These are phyloP conservation scores for Periconia sp. DNA, from an alignment of 2,329 filamentous ascomycete genomes.

Conservation along the genomic window DNA sequence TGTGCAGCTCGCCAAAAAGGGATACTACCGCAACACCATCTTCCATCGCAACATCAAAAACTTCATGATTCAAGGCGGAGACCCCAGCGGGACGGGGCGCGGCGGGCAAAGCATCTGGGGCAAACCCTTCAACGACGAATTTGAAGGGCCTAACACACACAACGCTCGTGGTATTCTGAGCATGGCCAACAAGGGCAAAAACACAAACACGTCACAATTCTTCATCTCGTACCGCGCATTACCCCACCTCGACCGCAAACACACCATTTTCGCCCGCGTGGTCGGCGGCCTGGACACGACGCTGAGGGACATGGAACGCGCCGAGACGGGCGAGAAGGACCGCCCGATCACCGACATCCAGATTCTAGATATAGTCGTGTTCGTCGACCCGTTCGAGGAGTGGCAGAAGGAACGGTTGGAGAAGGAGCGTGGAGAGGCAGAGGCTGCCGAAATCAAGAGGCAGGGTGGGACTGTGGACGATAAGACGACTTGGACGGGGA, in stretches of 20 bases:
- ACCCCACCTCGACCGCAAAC: constrained; percentile 88
- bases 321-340: constrained; percentile 72
- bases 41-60: constrained; percentile 95
- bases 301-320: constrained; percentile 74
- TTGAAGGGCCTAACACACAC: constrained; percentile 87
- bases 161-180: constrained; percentile 76
- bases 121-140: constrained; percentile 91
- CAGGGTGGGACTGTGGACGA: constrained; percentile 82
- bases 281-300: constrained; percentile 74
- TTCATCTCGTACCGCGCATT: constrained; percentile 88
- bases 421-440: constrained; percentile 62
- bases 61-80: constrained; percentile 98
- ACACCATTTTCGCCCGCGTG: constrained; percentile 92
- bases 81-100: constrained; percentile 87
- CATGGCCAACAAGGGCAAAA: constrained; percentile 99
- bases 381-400: constrained; percentile 93
- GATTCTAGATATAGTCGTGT: constrained; percentile 81
- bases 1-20: constrained; percentile 79
- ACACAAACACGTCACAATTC: constrained; percentile 93
- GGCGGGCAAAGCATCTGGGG: constrained; percentile 93
- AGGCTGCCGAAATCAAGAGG: constrained; percentile 63
- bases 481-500: constrained; percentile 92
- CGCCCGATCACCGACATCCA: constrained; percentile 75
- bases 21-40: constrained; percentile 80
- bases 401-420: constrained; percentile 69